Base-by-base conservation (phyloP, 306 rosid species). In the Trichosanthes truncata region DNA sequence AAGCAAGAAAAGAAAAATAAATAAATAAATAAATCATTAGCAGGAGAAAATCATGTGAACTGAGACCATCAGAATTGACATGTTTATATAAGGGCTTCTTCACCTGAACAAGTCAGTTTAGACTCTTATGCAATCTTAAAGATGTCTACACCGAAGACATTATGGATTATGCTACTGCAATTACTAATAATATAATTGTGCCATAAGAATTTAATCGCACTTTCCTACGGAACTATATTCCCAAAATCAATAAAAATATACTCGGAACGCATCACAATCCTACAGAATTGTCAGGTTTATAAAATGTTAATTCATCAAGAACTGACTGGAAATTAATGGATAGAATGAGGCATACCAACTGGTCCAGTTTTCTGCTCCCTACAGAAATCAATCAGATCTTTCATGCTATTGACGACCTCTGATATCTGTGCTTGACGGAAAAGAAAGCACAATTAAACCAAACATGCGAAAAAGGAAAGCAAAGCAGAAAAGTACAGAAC, bases 321-420 rank as follows among this genome's bases (percentile, higher is more conserved):
- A 29, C 36, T 23, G 7, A 46, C 7, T 53, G 49, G 31, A 75
- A 73, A 72, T 7, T 45, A 40, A 53, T 20, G 29, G n/a, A 17
- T 63, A 65, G 75, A 61, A 26, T 20, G 43, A 78, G 61, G 20
- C 53, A 18, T 84, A 87, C 90, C 88, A 74, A 85, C 80, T 56
- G 90, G 88, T 36, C 88, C 82, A 4, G 49, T 31, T 38, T 55
- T 76, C 45, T 79, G 83, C 73, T 57, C 60, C 65, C 23, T 63
- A 66, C 82, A 83, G 81, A 81, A 81, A 56, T 78, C 82, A 80
- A 83, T 82, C 62, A 87, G 73, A 73, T 83, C 87, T 83, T 83
- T 85, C 87, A 83, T 81, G 60, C 63, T 79, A 23, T 83, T 48
- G 69, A 81, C 83, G 40, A 83, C 78, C 80, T 85, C 88, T 29